Base-by-base conservation (phyloP, 768 basidiomycete genomes). In the Pleurotus salmoneostramineus region DNA sequence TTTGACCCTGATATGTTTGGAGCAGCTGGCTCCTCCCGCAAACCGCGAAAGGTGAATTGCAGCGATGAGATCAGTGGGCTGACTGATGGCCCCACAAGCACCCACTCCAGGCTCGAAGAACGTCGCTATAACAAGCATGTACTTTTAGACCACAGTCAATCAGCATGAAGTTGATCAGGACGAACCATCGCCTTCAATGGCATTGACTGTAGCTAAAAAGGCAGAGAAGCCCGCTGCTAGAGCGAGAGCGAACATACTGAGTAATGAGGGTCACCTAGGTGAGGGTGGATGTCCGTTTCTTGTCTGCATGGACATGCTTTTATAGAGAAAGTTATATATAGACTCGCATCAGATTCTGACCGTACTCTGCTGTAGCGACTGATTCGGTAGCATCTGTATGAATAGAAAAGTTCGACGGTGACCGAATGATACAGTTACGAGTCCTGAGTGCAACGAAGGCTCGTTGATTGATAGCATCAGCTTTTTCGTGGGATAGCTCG, bases 11-110 rank as follows among this genome's bases (percentile, higher is more conserved):
- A 69, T 65, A 33, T 60, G 64, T 15, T 64, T 56, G 36, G 60
- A 66, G 56, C 69, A 70, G 37, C 63, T 59, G 12, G 57, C 57
- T 3, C 66, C 64, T 12, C 57, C 56, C 6, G 52, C 57, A 58
- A 66, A 68, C 42, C 66, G 58, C 8, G 44, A 8, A 4, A 57
- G 58, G 8, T 66, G 65, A 11, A 70, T 57, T 10, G 69, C 69
- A 33, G 64, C 69, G 40, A 70, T 62, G 31, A 62, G 59, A 14
- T 70, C 65, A 33, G 58, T 62, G 21, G 58, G 58, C 12, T 51
- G 60, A 55, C 63, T 68, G 12, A 40, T 33, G 12, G 56, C 56
- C 4, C 69, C 68, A 40, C 69, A 70, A 48, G 61, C 63, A 21
- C 69, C 69, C 47, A 65, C 55, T 5, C 56, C 56, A 1, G 46